Conservation (phyloP, 768 basidiomycete species). For the Suillus occidentalis region DNA sequence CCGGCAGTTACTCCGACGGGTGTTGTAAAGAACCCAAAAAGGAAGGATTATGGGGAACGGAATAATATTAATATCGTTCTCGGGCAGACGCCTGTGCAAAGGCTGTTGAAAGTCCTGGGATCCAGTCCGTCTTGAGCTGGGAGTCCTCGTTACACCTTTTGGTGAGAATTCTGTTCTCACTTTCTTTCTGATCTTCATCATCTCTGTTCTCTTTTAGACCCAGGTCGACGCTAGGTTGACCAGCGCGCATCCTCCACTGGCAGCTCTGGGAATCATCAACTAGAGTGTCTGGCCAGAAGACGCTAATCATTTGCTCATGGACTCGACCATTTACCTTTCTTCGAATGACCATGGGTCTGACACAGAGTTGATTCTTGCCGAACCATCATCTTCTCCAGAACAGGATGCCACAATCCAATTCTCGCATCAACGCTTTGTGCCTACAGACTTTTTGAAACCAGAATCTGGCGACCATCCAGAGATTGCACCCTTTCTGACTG, state of each 20-base stretch:
- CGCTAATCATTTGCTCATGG: neutral
- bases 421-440: constrained; percentile 4
- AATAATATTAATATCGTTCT: constrained; percentile 4
- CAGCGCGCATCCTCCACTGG: neutral
- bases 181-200: constrained; percentile 2
- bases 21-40: constrained; percentile 1
- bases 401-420: constrained; percentile 3
- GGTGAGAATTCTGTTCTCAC: neutral
- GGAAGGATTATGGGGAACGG: constrained; percentile 6
- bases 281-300: neutral
- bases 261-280: neutral
- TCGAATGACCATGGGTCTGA: neutral
- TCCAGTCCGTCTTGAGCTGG: neutral
- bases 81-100: constrained; percentile 5
- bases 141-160: neutral
- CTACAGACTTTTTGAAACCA: neutral
- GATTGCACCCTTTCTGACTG: constrained; percentile 11
- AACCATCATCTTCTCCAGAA: constrained; percentile 1
- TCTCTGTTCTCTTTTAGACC: neutral
- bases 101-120: constrained; percentile 7
- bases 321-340: neutral
- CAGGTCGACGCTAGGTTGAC: neutral
- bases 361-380: neutral
- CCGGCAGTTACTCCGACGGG: neutral
- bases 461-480: constrained; percentile 3